phyloP scores from a whole-genome alignment of 2,329 filamentous ascomycete genomes.

The Aspergillus sp. region DNA sequence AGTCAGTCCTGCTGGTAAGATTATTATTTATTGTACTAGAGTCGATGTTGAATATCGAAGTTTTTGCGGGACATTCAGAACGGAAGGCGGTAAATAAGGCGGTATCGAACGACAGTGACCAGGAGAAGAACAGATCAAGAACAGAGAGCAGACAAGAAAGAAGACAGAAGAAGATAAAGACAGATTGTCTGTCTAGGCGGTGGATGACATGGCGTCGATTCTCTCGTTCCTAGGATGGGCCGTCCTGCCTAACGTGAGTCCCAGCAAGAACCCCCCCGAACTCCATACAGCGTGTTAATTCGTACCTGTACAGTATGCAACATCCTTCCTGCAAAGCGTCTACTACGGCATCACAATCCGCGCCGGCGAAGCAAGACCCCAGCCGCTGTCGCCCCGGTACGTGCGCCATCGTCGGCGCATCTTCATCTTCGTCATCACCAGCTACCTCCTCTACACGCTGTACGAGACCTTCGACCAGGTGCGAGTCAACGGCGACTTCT shows the following conservation, averaged over 20 bases:
- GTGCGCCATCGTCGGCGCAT: slow-evolving; percentile 70
- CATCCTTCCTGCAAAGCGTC: slow-evolving; percentile 66
- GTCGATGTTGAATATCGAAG: neutral
- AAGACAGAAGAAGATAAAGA: neutral
- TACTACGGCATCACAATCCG: slow-evolving; percentile 86
- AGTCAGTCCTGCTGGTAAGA: slow-evolving; percentile 15
- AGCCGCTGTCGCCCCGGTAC: slow-evolving; percentile 58
- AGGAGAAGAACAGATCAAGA: no score
- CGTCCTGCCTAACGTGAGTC: slow-evolving; percentile 52
- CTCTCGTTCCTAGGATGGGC: slow-evolving; percentile 54
- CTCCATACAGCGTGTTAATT: slow-evolving; percentile 1
- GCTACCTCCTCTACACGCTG: slow-evolving; percentile 84
- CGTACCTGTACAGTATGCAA: slow-evolving; percentile 54
- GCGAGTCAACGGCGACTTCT: slow-evolving; percentile 64
- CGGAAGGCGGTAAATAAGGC: slow-evolving; percentile 22
- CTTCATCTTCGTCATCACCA: slow-evolving; percentile 69
- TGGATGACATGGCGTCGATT: slow-evolving; percentile 31
- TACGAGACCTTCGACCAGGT: slow-evolving; percentile 85
- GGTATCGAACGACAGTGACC: slow-evolving; percentile 8
- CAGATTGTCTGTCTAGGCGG: no score
- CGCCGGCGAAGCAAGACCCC: slow-evolving; percentile 74
- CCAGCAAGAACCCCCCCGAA: neutral
- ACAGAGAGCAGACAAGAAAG: neutral
- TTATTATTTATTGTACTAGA: slow-evolving; percentile 8
- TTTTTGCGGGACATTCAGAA: slow-evolving; percentile 3